These are phyloP conservation scores for Fusarium stilboides DNA, from an alignment of 2,329 filamentous ascomycete species.

Conservation along the genomic window DNA sequence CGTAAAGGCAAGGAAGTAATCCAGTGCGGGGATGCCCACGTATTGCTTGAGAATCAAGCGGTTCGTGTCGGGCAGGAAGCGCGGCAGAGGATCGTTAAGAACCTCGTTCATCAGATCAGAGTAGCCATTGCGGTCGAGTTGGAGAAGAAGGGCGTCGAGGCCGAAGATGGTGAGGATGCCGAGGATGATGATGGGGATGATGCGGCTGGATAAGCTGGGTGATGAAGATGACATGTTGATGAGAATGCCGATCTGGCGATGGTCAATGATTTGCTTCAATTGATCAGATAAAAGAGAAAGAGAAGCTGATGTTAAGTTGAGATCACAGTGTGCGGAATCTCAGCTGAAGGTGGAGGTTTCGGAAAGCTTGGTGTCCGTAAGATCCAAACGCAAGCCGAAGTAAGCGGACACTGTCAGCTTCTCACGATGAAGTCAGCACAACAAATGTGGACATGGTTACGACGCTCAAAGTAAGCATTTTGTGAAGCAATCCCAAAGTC, in stretches of 20 bases:
- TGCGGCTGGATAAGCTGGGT: constrained; percentile 20
- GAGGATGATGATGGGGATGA: constrained; percentile 35
- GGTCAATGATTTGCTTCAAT: neutral
- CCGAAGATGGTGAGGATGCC: constrained; percentile 37
- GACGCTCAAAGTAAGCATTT: too few species aligned
- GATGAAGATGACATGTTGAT: constrained; percentile 17
- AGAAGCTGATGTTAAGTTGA: neutral
- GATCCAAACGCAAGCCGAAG: neutral
- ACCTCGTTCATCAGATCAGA: constrained; percentile 20
- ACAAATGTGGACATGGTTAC: neutral
- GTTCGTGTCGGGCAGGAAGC: constrained; percentile 43
- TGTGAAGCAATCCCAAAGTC: too few species aligned
- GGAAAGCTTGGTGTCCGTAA: constrained; percentile 6
- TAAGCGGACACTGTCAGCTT: neutral
- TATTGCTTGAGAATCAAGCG: constrained; percentile 40
- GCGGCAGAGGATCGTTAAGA: constrained; percentile 33
- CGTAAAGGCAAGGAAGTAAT: constrained; percentile 33
- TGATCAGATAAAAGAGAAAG: neutral
- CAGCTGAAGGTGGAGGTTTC: neutral
- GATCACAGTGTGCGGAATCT: neutral
- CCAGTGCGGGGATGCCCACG: constrained; percentile 34
- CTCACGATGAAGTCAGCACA: neutral
- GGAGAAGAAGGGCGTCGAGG: constrained; percentile 42
- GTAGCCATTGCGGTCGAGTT: constrained; percentile 47
- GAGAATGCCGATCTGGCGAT: neutral